Percentiles rank a stretch among this genome's conserved stretches.
Evolutionary conservation across 2,329 filamentous ascomycete genomes (phyloP).

Genomic region (Sclerotinia subarctica): DNA sequence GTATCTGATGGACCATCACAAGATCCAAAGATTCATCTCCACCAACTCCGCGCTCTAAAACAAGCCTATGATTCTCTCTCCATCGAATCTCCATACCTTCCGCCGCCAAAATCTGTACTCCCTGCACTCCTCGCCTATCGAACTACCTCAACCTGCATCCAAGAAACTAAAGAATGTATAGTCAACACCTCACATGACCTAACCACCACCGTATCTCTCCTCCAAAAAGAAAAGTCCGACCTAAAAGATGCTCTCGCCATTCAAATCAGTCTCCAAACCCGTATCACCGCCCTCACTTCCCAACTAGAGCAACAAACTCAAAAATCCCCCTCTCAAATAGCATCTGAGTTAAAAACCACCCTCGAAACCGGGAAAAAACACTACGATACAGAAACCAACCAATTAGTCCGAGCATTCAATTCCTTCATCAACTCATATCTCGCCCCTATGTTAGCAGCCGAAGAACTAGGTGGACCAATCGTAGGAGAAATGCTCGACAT

Average conservation of each 20-base stretch:
- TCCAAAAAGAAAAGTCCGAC: constrained; percentile 51
- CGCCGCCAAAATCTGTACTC: constrained; percentile 62
- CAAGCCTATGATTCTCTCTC: constrained; percentile 64
- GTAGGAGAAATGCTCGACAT: constrained; percentile 71
- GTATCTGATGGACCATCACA: constrained; percentile 33
- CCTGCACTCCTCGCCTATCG: constrained; percentile 70
- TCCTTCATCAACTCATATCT: constrained; percentile 69
- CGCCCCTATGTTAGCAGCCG: constrained; percentile 73
- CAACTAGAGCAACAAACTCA: constrained; percentile 5
- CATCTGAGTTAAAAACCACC: background rate
- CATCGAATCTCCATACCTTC: constrained; percentile 61
- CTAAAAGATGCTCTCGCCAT: constrained; percentile 55
- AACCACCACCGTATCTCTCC: constrained; percentile 45
- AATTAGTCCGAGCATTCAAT: constrained; percentile 62
- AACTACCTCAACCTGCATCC: constrained; percentile 60
- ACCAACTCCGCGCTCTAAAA: constrained; percentile 54
- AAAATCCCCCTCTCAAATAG: constrained; percentile 8
- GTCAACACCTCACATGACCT: constrained; percentile 44
- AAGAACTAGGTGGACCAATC: constrained; percentile 78
- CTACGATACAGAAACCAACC: constrained; percentile 59
- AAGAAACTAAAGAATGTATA: constrained; percentile 61
- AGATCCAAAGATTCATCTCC: constrained; percentile 40
- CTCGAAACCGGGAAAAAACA: constrained; percentile 47
- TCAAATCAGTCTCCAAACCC: constrained; percentile 50
- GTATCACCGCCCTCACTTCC: constrained; percentile 56